These are phyloP conservation scores for Cryptosporidium felis DNA, from an alignment of 169 alveolate species.

Conservation along the genomic window DNA sequence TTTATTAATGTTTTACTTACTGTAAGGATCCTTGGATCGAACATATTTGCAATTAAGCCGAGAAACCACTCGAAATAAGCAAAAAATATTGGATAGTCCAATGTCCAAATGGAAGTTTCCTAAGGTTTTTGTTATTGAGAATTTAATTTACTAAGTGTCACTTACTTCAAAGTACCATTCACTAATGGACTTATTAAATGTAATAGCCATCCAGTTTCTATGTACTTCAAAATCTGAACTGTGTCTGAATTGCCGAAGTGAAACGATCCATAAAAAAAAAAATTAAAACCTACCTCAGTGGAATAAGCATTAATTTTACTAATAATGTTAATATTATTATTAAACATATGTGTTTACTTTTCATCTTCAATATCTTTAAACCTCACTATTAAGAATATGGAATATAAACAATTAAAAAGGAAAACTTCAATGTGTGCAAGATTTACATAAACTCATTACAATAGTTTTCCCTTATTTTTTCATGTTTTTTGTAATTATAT, in stretches of 20 bases:
- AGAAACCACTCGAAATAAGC: slow-evolving; percentile 85
- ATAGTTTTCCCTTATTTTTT: no score
- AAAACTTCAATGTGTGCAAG: no score
- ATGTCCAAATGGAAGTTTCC: slow-evolving; percentile 83
- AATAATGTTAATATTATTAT: background rate
- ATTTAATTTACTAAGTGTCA: background rate
- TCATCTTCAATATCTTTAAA: no score
- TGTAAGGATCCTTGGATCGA: slow-evolving; percentile 78
- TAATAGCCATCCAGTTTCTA: slow-evolving; percentile 88
- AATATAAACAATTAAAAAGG: no score
- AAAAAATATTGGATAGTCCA: slow-evolving; percentile 87
- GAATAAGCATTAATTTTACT: slow-evolving; percentile 27
- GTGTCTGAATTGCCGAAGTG: background rate
- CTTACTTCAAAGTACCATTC: slow-evolving; percentile 80
- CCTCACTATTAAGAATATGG: no score
- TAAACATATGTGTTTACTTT: background rate
- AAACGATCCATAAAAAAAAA: background rate
- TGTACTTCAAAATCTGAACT: slow-evolving; percentile 87
- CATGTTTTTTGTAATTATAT: no score
- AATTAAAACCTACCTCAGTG: slow-evolving; percentile 5
- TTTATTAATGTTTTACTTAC: slow-evolving; percentile 33
- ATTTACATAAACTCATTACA: no score
- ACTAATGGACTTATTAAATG: slow-evolving; percentile 80
- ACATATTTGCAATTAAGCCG: slow-evolving; percentile 75
- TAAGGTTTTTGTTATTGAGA: background rate